Conservation (phyloP, 1,284 basidiomycete genomes). For the Farysia itapuensis region DNA sequence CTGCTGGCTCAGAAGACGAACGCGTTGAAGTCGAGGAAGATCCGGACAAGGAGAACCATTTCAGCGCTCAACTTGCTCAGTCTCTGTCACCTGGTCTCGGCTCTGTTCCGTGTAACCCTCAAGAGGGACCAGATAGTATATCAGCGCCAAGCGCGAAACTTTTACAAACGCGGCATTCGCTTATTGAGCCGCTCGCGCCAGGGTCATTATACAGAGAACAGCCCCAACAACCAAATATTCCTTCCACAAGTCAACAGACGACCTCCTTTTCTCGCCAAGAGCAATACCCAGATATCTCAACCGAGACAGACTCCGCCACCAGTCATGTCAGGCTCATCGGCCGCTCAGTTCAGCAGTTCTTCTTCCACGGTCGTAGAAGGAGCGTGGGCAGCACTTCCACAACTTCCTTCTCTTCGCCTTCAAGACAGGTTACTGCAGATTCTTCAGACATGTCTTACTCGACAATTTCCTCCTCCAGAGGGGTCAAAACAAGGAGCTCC, state of each 20-base stretch:
- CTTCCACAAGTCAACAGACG: not conserved
- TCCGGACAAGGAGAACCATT: slow-evolving; percentile 35
- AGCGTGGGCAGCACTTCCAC: too few species aligned
- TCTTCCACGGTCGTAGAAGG: not conserved
- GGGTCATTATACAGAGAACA: not conserved
- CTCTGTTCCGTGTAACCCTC: too few species aligned
- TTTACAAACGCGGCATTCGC: too few species aligned
- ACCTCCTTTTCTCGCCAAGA: too few species aligned
- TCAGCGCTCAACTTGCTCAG: not conserved
- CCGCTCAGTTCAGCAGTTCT: not conserved
- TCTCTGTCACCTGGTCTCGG: too few species aligned
- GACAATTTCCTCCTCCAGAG: not conserved
- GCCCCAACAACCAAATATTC: not conserved
- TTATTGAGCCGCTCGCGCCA: not conserved
- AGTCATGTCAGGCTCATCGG: not conserved
- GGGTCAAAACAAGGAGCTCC: not conserved
- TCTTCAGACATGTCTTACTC: slow-evolving; percentile 3
- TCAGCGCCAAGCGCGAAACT: not conserved
- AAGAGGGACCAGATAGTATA: not conserved
- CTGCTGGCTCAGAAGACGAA: too few species aligned
- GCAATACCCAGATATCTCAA: not conserved
- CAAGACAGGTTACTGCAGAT: slow-evolving; percentile 10
- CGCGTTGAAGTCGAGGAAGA: too few species aligned
- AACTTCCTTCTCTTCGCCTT: not conserved
- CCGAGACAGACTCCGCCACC: not conserved